These are phyloP conservation scores for Scedosporium minutisporum DNA, from an alignment of 2,329 filamentous ascomycete genomes.

Conservation along the genomic window DNA sequence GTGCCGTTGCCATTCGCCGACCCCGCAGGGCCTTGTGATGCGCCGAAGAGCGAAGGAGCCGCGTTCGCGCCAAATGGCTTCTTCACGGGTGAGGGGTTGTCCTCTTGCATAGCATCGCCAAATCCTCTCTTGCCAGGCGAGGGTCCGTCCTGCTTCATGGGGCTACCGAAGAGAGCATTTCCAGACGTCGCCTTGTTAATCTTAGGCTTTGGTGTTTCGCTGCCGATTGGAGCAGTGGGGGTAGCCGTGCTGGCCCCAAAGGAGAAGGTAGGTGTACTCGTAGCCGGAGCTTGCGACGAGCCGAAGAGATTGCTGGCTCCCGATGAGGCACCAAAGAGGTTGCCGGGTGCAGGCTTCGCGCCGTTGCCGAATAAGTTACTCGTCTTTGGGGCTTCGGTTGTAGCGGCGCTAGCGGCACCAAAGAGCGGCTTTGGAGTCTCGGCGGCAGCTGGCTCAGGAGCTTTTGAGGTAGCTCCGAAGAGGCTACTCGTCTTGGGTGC, in stretches of 20 bases:
- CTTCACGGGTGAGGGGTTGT: conserved; percentile 26
- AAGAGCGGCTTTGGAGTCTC: conserved; percentile 9
- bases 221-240: conserved; percentile 12
- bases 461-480: conserved; percentile 11
- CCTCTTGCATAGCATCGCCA: conserved; percentile 8
- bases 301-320: conserved; percentile 22
- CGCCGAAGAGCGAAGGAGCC: conserved; percentile 16
- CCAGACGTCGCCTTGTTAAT: conserved; percentile 17
- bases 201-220: conserved; percentile 18
- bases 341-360: conserved; percentile 8
- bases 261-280: conserved; percentile 20
- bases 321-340: conserved; percentile 7
- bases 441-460: conserved; percentile 6
- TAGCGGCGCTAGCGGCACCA: conserved; percentile 1
- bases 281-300: conserved; percentile 5
- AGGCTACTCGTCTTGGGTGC: conserved; percentile 5
- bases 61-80: conserved; percentile 9
- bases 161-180: conserved; percentile 19
- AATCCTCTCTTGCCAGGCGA: conserved; percentile 13
- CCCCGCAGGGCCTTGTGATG: conserved; percentile 9
- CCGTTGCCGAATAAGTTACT: conserved; percentile 4
- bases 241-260: conserved; percentile 17
- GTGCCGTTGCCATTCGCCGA: conserved; percentile 13
- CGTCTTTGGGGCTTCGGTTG: conserved; percentile 1
- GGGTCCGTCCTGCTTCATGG: conserved; percentile 28